Conservation (phyloP, 2,329 filamentous ascomycete genomes). For the Xylogone sp. region DNA sequence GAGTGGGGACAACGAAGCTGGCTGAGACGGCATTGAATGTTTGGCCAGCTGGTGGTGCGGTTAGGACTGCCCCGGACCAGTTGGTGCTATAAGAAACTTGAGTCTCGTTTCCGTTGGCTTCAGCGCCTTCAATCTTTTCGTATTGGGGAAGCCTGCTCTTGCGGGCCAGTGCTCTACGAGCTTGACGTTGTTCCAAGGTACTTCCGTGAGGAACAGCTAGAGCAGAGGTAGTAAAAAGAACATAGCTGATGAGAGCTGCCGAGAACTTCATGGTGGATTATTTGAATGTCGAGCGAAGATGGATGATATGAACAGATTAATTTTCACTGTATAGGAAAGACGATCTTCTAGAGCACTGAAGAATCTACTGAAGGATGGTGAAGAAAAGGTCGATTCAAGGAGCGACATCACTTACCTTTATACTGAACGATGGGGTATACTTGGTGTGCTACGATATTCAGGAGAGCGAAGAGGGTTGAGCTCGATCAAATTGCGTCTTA, state of each 20-base stretch:
- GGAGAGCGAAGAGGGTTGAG: neutral
- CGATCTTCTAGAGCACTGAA: neutral
- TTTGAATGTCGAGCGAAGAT: neutral
- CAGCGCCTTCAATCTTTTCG: neutral
- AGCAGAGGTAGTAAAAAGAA: neutral
- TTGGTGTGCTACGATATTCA: neutral
- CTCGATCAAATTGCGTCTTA: neutral
- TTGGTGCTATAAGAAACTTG: conserved; percentile 25
- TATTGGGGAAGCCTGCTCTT: neutral
- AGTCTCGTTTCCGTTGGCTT: conserved; percentile 16
- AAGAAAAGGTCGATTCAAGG: neutral
- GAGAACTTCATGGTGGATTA: neutral
- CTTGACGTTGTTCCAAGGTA: neutral
- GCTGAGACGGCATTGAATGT: conserved; percentile 32
- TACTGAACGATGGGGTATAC: neutral
- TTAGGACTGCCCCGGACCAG: conserved; percentile 36
- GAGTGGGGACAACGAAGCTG: conserved; percentile 32
- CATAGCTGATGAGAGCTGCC: neutral
- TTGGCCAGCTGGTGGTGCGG: conserved; percentile 18
- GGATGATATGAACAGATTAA: neutral
- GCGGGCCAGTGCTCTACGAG: neutral
- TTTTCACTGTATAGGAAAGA: neutral
- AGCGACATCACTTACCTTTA: neutral
- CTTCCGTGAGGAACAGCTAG: neutral
- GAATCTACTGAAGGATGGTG: neutral